phyloP scores from a whole-genome alignment of 2,329 filamentous ascomycete genomes.

The Cladosporium sp. region DNA sequence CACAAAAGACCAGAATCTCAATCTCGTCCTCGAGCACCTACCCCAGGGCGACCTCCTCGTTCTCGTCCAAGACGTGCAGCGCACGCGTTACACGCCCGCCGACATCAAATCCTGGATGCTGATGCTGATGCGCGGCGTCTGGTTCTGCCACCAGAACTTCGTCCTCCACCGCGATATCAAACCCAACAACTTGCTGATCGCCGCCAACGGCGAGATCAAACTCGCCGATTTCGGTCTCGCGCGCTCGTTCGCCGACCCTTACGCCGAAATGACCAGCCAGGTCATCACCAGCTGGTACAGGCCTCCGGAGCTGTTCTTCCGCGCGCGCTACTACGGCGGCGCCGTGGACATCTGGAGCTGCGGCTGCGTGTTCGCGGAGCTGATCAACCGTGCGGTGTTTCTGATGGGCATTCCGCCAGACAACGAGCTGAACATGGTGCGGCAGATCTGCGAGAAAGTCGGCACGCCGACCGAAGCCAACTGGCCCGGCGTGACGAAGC shows the following conservation, averaged over 20 bases:
- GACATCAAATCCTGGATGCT: constrained; percentile 99
- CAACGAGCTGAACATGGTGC: constrained; percentile 83
- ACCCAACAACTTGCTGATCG: constrained; percentile 95
- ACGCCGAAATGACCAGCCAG: constrained; percentile 81
- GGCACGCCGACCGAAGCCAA: constrained; percentile 92
- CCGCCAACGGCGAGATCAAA: constrained; percentile 89
- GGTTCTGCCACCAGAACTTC: constrained; percentile 95
- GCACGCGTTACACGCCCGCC: constrained; percentile 77
- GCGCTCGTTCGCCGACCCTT: constrained; percentile 84
- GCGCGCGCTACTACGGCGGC: constrained; percentile 83
- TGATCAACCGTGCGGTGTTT: constrained; percentile 80
- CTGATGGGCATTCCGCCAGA: constrained; percentile 66
- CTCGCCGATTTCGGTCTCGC: constrained; percentile 97
- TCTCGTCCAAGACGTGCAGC: constrained; percentile 81
- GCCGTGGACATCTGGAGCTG: constrained; percentile 94
- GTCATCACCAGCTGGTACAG: constrained; percentile 98
- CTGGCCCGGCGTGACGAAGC: constrained; percentile 85
- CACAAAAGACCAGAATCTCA: constrained; percentile 94
- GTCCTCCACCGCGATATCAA: constrained; percentile 98
- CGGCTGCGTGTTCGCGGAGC: constrained; percentile 88
- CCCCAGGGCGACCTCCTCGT: constrained; percentile 93
- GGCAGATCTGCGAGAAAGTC: constrained; percentile 79
- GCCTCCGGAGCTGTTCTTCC: constrained; percentile 89
- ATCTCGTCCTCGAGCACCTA: constrained; percentile 90
- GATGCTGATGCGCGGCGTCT: constrained; percentile 89